phyloP scores from a whole-genome alignment of 148 eudicot genomes.

The Pouteria glomerata region DNA sequence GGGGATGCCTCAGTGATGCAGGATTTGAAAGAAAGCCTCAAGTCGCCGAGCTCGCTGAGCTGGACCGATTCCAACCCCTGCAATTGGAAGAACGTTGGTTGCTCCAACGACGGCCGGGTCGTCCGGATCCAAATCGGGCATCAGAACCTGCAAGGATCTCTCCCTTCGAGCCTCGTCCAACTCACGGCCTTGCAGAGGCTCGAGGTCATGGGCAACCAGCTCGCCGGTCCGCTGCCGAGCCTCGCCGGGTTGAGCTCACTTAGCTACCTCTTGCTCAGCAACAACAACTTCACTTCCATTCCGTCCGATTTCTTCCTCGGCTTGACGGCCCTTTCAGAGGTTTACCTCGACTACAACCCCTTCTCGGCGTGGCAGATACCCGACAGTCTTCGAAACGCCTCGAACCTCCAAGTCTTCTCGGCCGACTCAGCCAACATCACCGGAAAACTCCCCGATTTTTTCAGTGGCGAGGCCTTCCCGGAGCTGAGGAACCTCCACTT shows the following conservation, averaged over 20 bases:
- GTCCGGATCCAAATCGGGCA: slow-evolving; percentile 74
- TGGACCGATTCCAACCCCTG: slow-evolving; percentile 75
- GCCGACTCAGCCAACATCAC: slow-evolving; percentile 41
- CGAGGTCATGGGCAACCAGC: too few relatives aligned
- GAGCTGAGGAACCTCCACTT: slow-evolving; percentile 36
- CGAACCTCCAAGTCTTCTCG: slow-evolving; percentile 41
- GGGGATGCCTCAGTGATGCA: slow-evolving; percentile 57
- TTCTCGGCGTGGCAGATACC: slow-evolving; percentile 58
- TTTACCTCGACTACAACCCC: slow-evolving; percentile 60
- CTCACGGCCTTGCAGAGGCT: slow-evolving; percentile 47
- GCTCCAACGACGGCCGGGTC: slow-evolving; percentile 52
- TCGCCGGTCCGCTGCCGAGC: slow-evolving; percentile 58
- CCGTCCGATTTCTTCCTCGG: slow-evolving; percentile 58
- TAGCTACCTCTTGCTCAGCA: slow-evolving; percentile 52
- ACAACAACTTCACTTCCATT: slow-evolving; percentile 47
- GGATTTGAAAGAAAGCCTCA: slow-evolving; percentile 43
- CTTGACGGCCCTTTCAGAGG: slow-evolving; percentile 44
- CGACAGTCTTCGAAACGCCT: slow-evolving; percentile 35
- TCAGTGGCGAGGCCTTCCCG: slow-evolving; percentile 32
- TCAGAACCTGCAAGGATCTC: slow-evolving; percentile 53
- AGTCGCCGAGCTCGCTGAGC: slow-evolving; percentile 35
- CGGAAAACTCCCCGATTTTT: slow-evolving; percentile 50
- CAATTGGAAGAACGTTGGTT: slow-evolving; percentile 51
- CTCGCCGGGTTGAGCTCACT: slow-evolving; percentile 43
- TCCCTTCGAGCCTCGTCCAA: slow-evolving; percentile 37